Conservation (phyloP, 2,329 filamentous ascomycete genomes). For the Colletotrichum liaoningense region DNA sequence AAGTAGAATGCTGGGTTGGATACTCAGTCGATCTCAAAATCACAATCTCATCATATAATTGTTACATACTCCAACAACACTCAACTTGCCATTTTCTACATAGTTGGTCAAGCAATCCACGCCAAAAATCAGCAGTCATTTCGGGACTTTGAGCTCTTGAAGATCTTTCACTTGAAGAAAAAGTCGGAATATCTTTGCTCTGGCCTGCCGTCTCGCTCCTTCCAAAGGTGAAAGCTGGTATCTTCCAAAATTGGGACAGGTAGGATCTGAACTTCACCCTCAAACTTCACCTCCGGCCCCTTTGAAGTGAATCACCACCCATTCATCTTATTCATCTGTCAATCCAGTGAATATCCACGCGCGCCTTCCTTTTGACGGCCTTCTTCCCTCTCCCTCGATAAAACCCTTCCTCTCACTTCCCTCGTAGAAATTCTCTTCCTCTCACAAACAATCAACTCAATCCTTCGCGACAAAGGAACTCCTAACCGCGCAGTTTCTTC, state of each 20-base stretch:
- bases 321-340: background rate
- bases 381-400: accelerated
- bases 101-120: no score
- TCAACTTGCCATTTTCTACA: no score
- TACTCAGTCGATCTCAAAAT: no score
- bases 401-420: background rate
- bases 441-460: background rate
- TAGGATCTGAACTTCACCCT: background rate
- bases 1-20: no score
- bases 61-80: no score
- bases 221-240: background rate
- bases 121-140: no score
- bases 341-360: background rate
- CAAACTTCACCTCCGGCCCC: background rate
- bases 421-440: background rate
- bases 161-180: background rate
- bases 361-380: background rate
- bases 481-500: no score
- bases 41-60: no score
- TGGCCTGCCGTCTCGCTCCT: background rate
- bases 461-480: background rate
- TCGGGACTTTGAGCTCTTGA: no score
- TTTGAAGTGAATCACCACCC: background rate
- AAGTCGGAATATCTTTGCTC: no score
- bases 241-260: background rate